Conservation (phyloP, 2,329 filamentous ascomycete species). For the Ophiostoma australiae region DNA sequence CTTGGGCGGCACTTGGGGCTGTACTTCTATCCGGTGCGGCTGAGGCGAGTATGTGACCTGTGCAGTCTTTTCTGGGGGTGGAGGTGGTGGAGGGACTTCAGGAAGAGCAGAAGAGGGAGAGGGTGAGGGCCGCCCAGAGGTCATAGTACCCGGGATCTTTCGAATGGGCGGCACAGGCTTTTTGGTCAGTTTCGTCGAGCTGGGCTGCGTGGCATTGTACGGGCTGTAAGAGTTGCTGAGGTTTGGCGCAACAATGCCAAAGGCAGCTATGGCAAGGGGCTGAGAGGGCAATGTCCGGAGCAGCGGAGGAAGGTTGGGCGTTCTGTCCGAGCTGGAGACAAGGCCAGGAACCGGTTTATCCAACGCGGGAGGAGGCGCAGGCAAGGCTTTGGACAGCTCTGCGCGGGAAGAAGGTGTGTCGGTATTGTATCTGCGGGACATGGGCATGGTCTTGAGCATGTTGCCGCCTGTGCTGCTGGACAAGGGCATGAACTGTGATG, state of each 20-base stretch:
- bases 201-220: not conserved
- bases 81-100: conserved; percentile 4
- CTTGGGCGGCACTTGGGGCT: not conserved
- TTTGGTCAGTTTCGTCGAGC: not conserved
- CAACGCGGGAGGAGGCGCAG: conserved; percentile 39
- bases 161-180: conserved; percentile 14
- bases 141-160: conserved; percentile 20
- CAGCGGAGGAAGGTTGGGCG: conserved; percentile 19
- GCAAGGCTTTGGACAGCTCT: conserved; percentile 56
- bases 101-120: conserved; percentile 16
- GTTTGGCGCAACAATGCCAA: not conserved
- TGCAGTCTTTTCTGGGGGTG: conserved; percentile 3
- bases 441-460: conserved; percentile 23
- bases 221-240: conserved; percentile 13
- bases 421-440: conserved; percentile 25
- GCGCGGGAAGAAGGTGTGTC: conserved; percentile 40
- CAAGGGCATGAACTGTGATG: conserved; percentile 8
- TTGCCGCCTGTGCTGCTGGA: conserved; percentile 12
- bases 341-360: conserved; percentile 6
- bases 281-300: conserved; percentile 3
- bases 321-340: not conserved
- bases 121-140: conserved; percentile 7
- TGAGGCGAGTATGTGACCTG: not conserved
- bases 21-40: not conserved
- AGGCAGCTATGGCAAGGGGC: not conserved